Evolutionary conservation across 2,329 filamentous ascomycete species (phyloP), one percentile per base, ranked within the genome.

Genomic region (Tolypocladium guangdongense): DNA sequence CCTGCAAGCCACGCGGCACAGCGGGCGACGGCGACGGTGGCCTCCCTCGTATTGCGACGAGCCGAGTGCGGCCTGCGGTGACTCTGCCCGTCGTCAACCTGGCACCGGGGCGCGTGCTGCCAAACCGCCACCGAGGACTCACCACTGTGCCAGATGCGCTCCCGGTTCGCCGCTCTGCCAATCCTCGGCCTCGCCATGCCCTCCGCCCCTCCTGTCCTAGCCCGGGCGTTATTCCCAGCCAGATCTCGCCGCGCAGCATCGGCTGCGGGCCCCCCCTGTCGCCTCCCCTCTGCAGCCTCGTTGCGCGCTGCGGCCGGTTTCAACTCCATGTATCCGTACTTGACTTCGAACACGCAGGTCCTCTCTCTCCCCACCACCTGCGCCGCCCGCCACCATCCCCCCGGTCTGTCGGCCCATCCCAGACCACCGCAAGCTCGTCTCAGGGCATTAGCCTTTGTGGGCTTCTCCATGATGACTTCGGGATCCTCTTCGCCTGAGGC

Each of bases 371-470:
- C n/a, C n/a, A n/a, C n/a, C n/a, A n/a, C n/a, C 41, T 27, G 6
- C 27, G 16, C 46, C 35, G 14, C 35, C 48, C 30, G 16, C 48
- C 35, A 50, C 48, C 43, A n/a, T n/a, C n/a, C 50, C 48, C 20
- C 35, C 39, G 24, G 48, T 50, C 47, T 50, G 30, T 4, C 22
- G 41, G 41, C 24, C 41, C 47, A 41, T 38, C 38, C 38, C 24
- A 38, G 39, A 52, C 46, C 38, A 53, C 33, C 27, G 53, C 56
- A 57, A 33, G 52, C 56, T 55, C 50, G 50, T 58, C 61, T 57
- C 60, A 58, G 58, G 53, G 33, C 50, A 32, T 49, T 36, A 52
- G 55, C 57, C 55, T 51, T 52, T 54, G 54, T 58, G 49, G 56
- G 54, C 51, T 51, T 50, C 45, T 50, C 49, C 46, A 54, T 47